A percentile compares a stretch with the other conserved stretches of the same genome.
Evolutionary conservation across 495 filamentous ascomycete genomes (phyloP).

Genomic region (Penicillium diatomitis): DNA sequence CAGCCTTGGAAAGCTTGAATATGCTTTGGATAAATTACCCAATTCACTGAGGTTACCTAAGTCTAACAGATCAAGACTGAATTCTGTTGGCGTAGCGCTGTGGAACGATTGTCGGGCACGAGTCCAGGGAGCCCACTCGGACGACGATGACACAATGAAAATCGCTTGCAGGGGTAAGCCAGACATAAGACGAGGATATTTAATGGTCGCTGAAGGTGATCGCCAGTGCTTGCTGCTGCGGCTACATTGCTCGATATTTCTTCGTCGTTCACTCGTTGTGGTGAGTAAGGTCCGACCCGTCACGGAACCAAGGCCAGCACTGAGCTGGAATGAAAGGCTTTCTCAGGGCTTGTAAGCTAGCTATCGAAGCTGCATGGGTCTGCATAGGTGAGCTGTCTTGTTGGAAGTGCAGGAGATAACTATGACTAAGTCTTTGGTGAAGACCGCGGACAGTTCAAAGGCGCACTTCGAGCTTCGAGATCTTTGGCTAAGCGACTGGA

Average conservation of each 20-base stretch:
- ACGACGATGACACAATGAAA: not conserved
- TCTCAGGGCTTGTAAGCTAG: conserved; percentile 53
- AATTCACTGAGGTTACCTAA: not conserved
- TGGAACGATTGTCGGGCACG: conserved; percentile 23
- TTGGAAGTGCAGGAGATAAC: not conserved
- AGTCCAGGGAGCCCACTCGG: not conserved
- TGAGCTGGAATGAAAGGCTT: conserved; percentile 22
- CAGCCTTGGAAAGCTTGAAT: not conserved
- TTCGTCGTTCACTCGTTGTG: not conserved
- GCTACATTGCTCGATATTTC: not conserved
- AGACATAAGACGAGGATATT: too few species aligned
- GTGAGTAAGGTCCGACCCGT: not conserved
- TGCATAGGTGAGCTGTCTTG: not conserved
- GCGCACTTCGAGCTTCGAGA: conserved; percentile 51
- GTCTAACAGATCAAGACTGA: conserved; percentile 10
- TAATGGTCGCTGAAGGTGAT: conserved; percentile 12
- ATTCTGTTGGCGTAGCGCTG: conserved; percentile 24
- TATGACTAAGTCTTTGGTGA: conserved; percentile 23
- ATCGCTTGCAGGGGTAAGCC: not conserved
- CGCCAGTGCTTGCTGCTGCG: conserved; percentile 57
- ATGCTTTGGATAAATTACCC: not conserved
- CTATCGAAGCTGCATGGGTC: conserved; percentile 48
- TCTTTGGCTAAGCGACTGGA: conserved; percentile 55
- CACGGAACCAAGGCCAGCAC: not conserved
- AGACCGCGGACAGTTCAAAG: conserved; percentile 40